These are phyloP conservation scores for Rubia yunnanensis DNA, from an alignment of 257 asterid species.

Conservation along the genomic window DNA sequence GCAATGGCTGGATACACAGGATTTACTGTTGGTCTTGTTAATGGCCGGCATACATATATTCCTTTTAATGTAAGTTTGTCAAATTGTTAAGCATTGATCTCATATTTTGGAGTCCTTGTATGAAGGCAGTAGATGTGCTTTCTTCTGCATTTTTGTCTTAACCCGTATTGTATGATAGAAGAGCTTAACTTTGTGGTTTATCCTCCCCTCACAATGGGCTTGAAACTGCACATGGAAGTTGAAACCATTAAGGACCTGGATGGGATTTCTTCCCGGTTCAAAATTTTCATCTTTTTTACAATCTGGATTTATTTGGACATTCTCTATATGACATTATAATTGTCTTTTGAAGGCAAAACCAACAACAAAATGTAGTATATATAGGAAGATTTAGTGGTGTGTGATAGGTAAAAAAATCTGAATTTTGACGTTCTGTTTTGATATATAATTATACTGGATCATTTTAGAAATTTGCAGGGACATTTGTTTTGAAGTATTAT, in stretches of 20 bases:
- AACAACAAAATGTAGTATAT: neutral
- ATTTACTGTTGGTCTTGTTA: conserved; percentile 40
- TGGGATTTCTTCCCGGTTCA: neutral
- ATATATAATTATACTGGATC: neutral
- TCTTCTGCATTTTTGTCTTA: neutral
- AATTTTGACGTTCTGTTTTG: neutral
- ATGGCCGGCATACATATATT: conserved; percentile 42
- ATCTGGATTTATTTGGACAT: neutral
- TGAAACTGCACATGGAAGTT: neutral
- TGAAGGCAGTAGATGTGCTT: neutral
- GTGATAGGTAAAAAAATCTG: neutral
- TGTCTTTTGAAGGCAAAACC: neutral
- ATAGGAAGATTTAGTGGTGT: neutral
- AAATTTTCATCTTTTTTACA: neutral
- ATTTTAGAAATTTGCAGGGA: neutral
- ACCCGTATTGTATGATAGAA: neutral
- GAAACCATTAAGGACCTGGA: neutral
- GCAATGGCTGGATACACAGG: conserved; percentile 49
- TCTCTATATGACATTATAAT: neutral
- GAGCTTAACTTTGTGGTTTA: neutral
- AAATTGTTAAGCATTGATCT: neutral
- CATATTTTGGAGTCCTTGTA: neutral
- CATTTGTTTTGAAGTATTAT: neutral
- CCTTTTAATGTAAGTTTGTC: conserved; percentile 38
- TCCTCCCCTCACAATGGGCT: neutral